Base-by-base conservation (phyloP, 345 rosid species). In the Sonneratia alba region DNA sequence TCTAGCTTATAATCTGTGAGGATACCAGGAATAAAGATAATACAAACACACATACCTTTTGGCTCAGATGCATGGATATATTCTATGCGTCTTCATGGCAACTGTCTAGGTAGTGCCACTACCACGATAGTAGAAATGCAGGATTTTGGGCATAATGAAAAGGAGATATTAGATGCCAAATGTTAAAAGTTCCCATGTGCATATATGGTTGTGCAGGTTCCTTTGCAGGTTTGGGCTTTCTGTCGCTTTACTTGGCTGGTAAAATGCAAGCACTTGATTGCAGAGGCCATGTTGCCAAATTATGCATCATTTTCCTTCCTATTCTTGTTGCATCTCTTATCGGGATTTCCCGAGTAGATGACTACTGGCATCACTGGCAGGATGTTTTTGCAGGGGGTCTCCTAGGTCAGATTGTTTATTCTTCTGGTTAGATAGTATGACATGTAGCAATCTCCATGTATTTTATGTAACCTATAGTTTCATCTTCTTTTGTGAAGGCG, bases 321-420 rank as follows among this genome's bases (percentile, higher is more conserved):
- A 74, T 89, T 4, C 88, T 93, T 0, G 82, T 76, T 0, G 93
- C 97, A 66, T 82, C 90, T 48, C 97, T 93, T 3, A 90, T 93
- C 14, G 97, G 84, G 34, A 45, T 90, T 67, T 93, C 98, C 22
- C 90, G 97, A 27, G 95, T 93, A 36, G 92, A 87, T 80, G 96
- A 93, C 77, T 91, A 93, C 38, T 77, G 89, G 93, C 98, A 90
- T 67, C 97, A 93, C 27, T 93, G 97, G 98, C 86, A 89, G 63
- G 97, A 90, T 61, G 96, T 93, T 22, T 86, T 90, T 34, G 87
- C 91, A 9, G 98, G 97, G 59, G 90, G 87, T 66, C 79, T 93
- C 48, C 73, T 93, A 32, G 97, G 97, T 48, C 14, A 49, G 77
- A 64, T 51, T 37, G 9, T 67, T 24, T 68, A 37, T 38, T 14